Conservation (phyloP, 2,329 filamentous ascomycete genomes). For the Meredithiella fracta region DNA sequence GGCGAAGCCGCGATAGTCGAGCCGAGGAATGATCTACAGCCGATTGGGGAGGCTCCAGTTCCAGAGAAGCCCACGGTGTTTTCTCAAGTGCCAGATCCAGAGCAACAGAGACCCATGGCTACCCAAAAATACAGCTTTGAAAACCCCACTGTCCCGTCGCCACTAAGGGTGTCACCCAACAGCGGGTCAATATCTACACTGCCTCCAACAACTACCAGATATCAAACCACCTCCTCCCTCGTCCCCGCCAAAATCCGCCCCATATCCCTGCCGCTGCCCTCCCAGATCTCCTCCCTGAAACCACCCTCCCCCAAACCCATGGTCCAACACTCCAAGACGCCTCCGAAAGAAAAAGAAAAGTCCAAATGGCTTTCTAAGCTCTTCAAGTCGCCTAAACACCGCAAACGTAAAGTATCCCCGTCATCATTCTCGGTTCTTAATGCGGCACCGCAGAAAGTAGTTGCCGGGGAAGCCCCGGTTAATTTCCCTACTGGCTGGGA, state of each 20-base stretch:
- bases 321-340: background rate
- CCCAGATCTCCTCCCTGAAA: background rate
- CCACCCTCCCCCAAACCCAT: background rate
- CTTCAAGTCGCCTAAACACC: background rate
- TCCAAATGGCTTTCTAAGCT: slow-evolving; percentile 7
- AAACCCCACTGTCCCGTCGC: background rate
- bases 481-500: background rate
- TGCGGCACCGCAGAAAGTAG: background rate
- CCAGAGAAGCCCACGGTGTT: too few species aligned
- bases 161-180: background rate
- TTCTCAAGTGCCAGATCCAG: too few species aligned
- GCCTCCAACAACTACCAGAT: background rate
- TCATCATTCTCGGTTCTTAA: background rate
- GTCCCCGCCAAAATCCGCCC: background rate
- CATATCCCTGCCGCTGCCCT: background rate
- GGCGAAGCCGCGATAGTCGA: too few species aligned
- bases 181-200: background rate
- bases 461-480: background rate
- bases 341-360: slow-evolving; percentile 3
- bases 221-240: background rate
- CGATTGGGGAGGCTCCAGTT: too few species aligned
- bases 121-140: too few species aligned
- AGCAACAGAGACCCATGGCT: too few species aligned
- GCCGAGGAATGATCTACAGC: too few species aligned
- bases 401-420: background rate